phyloP scores from a whole-genome alignment of 495 filamentous ascomycete genomes.

The Apodospora peruviana region DNA sequence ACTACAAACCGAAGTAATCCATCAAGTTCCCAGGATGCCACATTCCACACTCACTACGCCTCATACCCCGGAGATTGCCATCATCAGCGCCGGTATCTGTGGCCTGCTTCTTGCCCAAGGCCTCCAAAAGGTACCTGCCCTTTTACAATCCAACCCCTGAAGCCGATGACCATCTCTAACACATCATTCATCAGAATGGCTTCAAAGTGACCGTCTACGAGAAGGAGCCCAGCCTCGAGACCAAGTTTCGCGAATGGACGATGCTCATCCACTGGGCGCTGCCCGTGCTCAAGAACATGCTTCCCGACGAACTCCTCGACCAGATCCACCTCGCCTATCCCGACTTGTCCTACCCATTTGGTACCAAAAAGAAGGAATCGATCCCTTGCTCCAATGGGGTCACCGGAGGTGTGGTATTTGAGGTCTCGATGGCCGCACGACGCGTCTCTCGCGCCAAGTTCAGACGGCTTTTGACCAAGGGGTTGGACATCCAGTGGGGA shows the following conservation, averaged over 20 bases:
- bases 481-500: conserved; percentile 21
- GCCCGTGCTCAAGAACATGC: conserved; percentile 14
- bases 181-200: conserved; percentile 24
- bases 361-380: conserved; percentile 27
- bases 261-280: conserved; percentile 51
- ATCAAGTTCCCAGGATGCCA: too few relatives aligned
- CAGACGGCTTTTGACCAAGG: conserved; percentile 17
- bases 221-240: conserved; percentile 30
- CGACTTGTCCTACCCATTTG: conserved; percentile 32
- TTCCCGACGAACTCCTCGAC: conserved; percentile 32
- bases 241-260: conserved; percentile 47
- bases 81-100: conserved; percentile 2
- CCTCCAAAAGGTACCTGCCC: not conserved
- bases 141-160: not conserved
- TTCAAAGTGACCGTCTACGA: conserved; percentile 47
- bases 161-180: not conserved
- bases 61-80: too few relatives aligned
- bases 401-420: conserved; percentile 38
- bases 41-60: too few relatives aligned
- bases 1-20: too few relatives aligned
- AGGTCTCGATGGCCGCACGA: conserved; percentile 29
- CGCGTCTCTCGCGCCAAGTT: conserved; percentile 37
- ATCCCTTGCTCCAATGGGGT: conserved; percentile 40
- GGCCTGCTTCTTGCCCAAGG: conserved; percentile 6
- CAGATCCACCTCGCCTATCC: conserved; percentile 23